These are phyloP conservation scores for Hamiltosporidium tvaerminnensis DNA, from an alignment of 371 early-diverging fungal genomes.

Conservation along the genomic window DNA sequence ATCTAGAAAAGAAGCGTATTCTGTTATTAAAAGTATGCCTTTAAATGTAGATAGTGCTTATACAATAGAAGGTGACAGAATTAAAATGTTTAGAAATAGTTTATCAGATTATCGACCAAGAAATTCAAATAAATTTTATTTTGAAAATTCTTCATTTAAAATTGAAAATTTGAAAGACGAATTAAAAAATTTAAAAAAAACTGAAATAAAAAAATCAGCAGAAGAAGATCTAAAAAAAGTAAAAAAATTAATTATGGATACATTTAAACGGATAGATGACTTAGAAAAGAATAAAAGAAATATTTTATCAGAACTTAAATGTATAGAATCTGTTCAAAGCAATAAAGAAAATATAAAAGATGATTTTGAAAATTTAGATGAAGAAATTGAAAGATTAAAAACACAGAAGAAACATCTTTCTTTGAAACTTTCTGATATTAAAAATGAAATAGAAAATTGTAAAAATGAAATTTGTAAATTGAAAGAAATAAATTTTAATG, in stretches of 20 bases:
- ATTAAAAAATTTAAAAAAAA: constrained; percentile 1
- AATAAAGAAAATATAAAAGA: not conserved
- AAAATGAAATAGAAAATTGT: constrained; percentile 8
- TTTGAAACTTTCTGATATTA: not conserved
- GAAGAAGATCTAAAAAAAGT: no score
- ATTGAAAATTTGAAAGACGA: constrained; percentile 5
- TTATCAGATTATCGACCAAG: constrained; percentile 43
- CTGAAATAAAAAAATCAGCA: not conserved
- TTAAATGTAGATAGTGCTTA: constrained; percentile 41
- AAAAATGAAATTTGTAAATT: not conserved
- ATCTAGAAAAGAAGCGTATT: constrained; percentile 42
- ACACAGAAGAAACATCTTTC: constrained; percentile 10
- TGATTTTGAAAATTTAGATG: constrained; percentile 1
- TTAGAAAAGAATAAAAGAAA: no score
- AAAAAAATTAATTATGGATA: no score
- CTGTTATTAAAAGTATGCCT: constrained; percentile 25
- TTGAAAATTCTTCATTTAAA: constrained; percentile 35
- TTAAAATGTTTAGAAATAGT: constrained; percentile 37
- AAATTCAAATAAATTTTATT: constrained; percentile 28
- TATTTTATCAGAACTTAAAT: not conserved
- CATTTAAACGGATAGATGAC: no score
- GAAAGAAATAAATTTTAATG: constrained; percentile 1
- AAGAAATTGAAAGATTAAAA: constrained; percentile 6
- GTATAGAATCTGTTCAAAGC: not conserved
- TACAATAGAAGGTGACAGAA: constrained; percentile 43